phyloP scores from a whole-genome alignment of 1,139 yeast species.

The Sugiyamaella japonica region DNA sequence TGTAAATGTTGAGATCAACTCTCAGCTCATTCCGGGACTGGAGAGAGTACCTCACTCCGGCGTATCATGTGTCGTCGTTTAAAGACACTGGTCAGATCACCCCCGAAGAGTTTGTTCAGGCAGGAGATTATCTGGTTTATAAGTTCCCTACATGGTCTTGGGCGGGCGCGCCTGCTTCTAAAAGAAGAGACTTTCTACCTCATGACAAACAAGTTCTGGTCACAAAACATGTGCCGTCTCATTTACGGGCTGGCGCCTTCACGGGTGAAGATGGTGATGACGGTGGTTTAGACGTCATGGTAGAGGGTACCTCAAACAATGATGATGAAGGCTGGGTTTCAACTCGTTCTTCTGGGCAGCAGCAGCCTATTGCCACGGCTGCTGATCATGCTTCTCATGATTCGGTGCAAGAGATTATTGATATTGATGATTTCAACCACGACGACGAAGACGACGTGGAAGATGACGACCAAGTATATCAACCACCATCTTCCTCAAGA shows the following conservation, averaged over 20 bases:
- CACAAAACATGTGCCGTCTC: conserved; percentile 86
- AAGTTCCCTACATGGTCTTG: conserved; percentile 98
- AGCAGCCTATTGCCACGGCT: no score
- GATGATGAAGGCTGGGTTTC: conserved; percentile 54
- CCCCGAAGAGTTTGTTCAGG: conserved; percentile 87
- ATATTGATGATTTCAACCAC: conserved; percentile 37
- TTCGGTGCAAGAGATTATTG: conserved; percentile 32
- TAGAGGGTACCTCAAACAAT: conserved; percentile 3
- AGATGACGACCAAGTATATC: conserved; percentile 29
- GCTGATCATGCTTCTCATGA: background rate
- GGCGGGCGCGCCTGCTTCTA: conserved; percentile 65
- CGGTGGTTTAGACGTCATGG: conserved; percentile 27
- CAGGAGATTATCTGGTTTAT: conserved; percentile 88
- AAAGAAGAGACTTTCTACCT: conserved; percentile 73
- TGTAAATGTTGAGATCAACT: conserved; percentile 64
- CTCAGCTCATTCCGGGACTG: conserved; percentile 80
- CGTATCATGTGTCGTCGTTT: conserved; percentile 79
- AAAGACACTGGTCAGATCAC: conserved; percentile 84
- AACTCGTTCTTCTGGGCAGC: conserved; percentile 5
- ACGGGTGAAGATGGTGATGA: conserved; percentile 45
- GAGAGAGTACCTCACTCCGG: conserved; percentile 84
- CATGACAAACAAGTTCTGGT: conserved; percentile 81
- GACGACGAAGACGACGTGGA: conserved; percentile 38
- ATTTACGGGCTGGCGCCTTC: conserved; percentile 66
- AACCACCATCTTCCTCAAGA: conserved; percentile 19